Base-by-base conservation (phyloP, 1,284 basidiomycete species). In the Fomitiporia mediterranea region DNA sequence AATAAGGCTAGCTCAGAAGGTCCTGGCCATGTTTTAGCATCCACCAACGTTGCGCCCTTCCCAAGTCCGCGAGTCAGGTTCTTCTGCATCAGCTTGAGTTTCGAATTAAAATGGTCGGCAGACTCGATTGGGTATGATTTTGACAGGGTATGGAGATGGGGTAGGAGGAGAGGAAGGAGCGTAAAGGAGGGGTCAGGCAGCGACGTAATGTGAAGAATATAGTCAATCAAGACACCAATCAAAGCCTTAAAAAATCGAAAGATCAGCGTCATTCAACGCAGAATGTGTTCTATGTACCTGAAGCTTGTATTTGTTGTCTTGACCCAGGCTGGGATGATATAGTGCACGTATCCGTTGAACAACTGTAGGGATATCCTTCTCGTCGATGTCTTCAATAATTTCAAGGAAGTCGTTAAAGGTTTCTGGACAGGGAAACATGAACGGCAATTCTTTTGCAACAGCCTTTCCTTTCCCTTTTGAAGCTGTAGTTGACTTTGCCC, bases 21-120 rank as follows among this genome's bases (percentile, higher is more conserved):
- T 3, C 87, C 85, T 1, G 97, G 97, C 86, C 93, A 97, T 0
- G 94, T 98, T 70, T 83, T 89, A 1, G 91, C 78, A 2, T 82
- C 75, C 0, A 70, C 70, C 21, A 81, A 74, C 11, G 82, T 74
- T 0, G 91, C 74, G 0, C 91, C 93, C n/a, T 77, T 79, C 2
- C 85, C 80, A 5, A 99, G 75, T 4, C 94, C 95, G 4, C 86
- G 84, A 55, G 84, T 84, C 49, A 99, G 82, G 69, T 98, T 98
- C 73, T 94, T 94, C 70, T 98, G 88, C 92, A 98, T 97, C 8
- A 98, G 71, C 0, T 79, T 74, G 44, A 99, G 78, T 71, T 98
- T 98, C 49, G 80, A 73, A 58, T 90, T 82, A 69, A 95, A 94
- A 66, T 86, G 81, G 49, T 84, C 79, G 0, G 95, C 91, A 3